Percentiles rank a stretch among this genome's conserved stretches.
These are phyloP conservation scores for Apocynum venetum DNA, from an alignment of 257 asterid genomes.

Conservation along the genomic window DNA sequence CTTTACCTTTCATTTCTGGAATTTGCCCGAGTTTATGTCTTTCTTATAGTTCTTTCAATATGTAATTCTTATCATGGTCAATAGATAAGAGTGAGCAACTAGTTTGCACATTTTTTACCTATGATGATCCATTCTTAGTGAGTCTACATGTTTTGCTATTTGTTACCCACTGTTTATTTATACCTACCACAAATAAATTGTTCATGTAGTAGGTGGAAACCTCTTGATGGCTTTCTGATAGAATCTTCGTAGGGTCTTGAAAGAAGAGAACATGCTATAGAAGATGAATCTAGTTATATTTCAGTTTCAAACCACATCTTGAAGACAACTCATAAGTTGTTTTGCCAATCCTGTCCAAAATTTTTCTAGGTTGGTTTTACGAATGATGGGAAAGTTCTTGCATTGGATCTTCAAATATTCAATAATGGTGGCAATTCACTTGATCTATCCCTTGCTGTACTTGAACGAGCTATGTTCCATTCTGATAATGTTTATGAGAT, in stretches of 20 bases:
- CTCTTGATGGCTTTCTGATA: neutral
- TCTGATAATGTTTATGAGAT: constrained; percentile 90
- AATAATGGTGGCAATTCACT: constrained; percentile 90
- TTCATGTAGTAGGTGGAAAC: neutral
- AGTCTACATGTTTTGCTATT: neutral
- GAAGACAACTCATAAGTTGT: neutral
- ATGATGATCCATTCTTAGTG: neutral
- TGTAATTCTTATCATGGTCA: neutral
- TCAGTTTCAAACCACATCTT: neutral
- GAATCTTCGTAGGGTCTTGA: neutral
- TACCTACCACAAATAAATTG: neutral
- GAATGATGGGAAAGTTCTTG: constrained; percentile 77
- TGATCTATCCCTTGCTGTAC: constrained; percentile 85
- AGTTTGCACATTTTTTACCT: neutral
- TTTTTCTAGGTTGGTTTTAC: constrained; percentile 74
- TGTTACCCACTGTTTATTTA: neutral
- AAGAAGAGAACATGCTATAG: neutral
- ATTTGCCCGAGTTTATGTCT: neutral
- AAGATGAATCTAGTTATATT: neutral
- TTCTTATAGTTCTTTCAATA: neutral
- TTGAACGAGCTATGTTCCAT: constrained; percentile 95
- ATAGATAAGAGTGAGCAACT: neutral
- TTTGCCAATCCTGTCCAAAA: constrained; percentile 16
- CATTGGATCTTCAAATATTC: constrained; percentile 81
- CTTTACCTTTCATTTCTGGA: neutral